Percentiles rank a stretch among this genome's conserved stretches.
These are phyloP conservation scores for Trapa incisa DNA, from an alignment of 345 rosid species.

Conservation along the genomic window DNA sequence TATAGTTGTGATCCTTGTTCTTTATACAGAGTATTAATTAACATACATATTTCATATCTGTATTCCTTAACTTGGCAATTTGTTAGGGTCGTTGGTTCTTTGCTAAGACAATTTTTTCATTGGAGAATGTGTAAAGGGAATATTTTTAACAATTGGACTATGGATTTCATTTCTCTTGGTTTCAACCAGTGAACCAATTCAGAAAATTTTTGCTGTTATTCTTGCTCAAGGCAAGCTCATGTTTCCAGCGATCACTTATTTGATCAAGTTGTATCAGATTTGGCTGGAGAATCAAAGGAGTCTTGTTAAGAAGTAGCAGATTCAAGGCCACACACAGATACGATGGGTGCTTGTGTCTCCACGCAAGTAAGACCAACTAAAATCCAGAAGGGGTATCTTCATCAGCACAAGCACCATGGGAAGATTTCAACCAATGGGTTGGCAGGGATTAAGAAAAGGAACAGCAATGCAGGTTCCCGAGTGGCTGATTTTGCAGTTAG, in stretches of 20 bases:
- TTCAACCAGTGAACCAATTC: background rate
- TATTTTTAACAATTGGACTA: background rate
- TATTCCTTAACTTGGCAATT: too few relatives aligned
- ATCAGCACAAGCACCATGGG: conserved; percentile 21
- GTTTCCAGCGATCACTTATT: background rate
- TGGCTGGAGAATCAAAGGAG: background rate
- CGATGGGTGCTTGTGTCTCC: conserved; percentile 70
- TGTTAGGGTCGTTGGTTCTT: background rate
- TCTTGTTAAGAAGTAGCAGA: background rate
- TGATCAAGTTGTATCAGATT: background rate
- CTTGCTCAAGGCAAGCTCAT: background rate
- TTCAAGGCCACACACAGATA: conserved; percentile 2
- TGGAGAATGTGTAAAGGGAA: too few relatives aligned
- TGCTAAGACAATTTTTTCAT: background rate
- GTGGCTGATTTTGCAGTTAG: conserved; percentile 38
- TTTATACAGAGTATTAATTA: too few relatives aligned
- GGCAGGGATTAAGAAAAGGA: conserved; percentile 26
- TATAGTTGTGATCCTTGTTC: too few relatives aligned
- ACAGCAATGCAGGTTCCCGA: conserved; percentile 9
- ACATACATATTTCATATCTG: too few relatives aligned
- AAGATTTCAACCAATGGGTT: conserved; percentile 23
- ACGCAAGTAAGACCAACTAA: conserved; percentile 25
- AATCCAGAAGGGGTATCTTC: conserved; percentile 22
- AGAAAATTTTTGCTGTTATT: background rate
- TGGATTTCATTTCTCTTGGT: background rate